Base-by-base conservation (phyloP, 495 filamentous ascomycete species). In the Xylaria nigripes region DNA sequence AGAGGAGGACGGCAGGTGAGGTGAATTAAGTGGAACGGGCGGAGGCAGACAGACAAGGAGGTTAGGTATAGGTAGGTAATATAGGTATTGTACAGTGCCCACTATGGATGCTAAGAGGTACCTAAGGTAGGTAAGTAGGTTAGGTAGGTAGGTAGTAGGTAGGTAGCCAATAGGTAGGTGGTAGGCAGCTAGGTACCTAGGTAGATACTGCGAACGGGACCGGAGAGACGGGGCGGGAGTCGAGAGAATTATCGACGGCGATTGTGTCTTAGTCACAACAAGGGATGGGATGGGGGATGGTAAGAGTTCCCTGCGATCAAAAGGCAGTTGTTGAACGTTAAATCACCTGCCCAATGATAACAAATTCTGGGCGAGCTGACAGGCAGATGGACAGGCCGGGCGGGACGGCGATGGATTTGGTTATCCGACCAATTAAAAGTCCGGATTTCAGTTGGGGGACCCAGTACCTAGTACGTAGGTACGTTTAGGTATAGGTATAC, bases 221-320 rank as follows among this genome's bases (percentile, higher is more conserved):
- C 32, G 8, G 8, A n/a, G 13, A 8, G 6, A 36, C 32, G 32
- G 32, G 32, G 32, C 27, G 32, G 32, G 6, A 15, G 32, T 18
- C 23, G 23, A 47, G 22, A 18, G 18, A 3, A 22, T 44, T 42
- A 42, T 42, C 40, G 40, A 43, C 32, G 32, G 32, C 32, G 32
- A 13, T 15, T 34, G 2, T 34, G 32, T 34, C 32, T 34, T 34
- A 34, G 32, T 34, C 32, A 34, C 32, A 34, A 10, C 32, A 34
- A 34, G 32, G 32, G 53, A 57, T 50, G 56, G 52, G 60, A 62
- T 56, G 49, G 56, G 50, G 56, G 49, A n/a, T 29, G 25, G 25
- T 9, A 29, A 29, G 32, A 36, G 6, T 36, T 36, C 32, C 32
- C 32, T 36, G 32, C 32, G 32, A 36, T 36, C 32, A 13, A 36